These are phyloP conservation scores for Psilocybe cyanescens DNA, from an alignment of 768 basidiomycete species.

Conservation along the genomic window DNA sequence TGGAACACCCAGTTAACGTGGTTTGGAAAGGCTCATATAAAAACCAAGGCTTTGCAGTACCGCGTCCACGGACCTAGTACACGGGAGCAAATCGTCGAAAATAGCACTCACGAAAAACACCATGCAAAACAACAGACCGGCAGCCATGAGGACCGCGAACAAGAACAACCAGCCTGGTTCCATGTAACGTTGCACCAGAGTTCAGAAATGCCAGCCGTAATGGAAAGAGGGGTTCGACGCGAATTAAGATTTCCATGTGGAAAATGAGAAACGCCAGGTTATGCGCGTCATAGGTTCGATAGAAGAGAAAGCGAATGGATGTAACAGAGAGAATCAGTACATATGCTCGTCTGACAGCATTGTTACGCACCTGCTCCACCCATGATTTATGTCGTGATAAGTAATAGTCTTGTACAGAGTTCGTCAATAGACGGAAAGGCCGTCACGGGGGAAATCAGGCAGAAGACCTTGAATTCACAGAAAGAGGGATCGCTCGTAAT, in stretches of 20 bases:
- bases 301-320: conserved; percentile 4
- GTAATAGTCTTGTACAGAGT: conserved; percentile 10
- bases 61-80: not conserved
- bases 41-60: not conserved
- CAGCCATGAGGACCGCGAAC: conserved; percentile 94
- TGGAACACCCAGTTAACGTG: not conserved
- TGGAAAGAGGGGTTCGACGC: not conserved
- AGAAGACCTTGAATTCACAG: not conserved
- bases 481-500: conserved; percentile 2
- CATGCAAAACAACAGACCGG: conserved; percentile 95
- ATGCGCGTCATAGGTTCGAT: not conserved
- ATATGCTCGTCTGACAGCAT: conserved; percentile 5
- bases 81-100: not conserved
- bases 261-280: too few relatives aligned
- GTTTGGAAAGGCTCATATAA: not conserved
- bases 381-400: conserved; percentile 34
- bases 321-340: conserved; percentile 9
- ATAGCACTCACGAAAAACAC: conserved; percentile 91
- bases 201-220: not conserved
- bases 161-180: conserved; percentile 92
- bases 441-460: not conserved
- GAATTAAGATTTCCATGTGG: not conserved
- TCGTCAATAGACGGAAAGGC: conserved; percentile 12
- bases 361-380: conserved; percentile 43
- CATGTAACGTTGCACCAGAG: conserved; percentile 6